A percentile compares a stretch with the other conserved stretches of the same genome.
Conservation (phyloP, 2,329 filamentous ascomycete genomes). For the Calonectria montana region DNA sequence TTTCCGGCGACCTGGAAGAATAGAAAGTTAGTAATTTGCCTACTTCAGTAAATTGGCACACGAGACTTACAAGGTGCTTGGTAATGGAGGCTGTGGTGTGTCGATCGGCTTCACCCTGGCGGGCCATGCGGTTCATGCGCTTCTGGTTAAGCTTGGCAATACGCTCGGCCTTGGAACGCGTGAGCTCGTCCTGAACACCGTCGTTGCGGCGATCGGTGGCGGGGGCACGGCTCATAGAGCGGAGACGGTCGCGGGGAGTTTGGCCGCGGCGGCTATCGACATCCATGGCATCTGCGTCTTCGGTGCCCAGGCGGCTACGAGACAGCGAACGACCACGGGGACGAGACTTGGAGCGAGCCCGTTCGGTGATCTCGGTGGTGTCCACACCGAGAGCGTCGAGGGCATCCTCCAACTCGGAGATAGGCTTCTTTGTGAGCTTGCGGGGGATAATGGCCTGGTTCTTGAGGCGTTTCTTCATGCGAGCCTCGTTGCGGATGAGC, state of each 20-base stretch:
- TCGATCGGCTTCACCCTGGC: conserved; percentile 96
- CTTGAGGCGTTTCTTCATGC: conserved; percentile 97
- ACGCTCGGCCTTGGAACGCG: conserved; percentile 83
- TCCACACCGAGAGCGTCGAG: conserved; percentile 90
- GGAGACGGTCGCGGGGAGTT: conserved; percentile 66
- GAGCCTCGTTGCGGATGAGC: conserved; percentile 92
- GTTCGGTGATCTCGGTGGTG: conserved; percentile 77
- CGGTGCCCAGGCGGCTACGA: conserved; percentile 71
- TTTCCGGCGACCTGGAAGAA: conserved; percentile 81
- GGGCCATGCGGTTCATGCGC: conserved; percentile 98
- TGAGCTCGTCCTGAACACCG: conserved; percentile 76
- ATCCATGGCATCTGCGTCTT: conserved; percentile 82
- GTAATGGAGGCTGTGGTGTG: conserved; percentile 83
- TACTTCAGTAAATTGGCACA: background rate
- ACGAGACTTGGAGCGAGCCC: conserved; percentile 74
- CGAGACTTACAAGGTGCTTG: conserved; percentile 86
- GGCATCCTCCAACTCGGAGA: conserved; percentile 88
- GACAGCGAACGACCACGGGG: conserved; percentile 78
- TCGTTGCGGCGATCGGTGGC: conserved; percentile 76
- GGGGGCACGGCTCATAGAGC: conserved; percentile 78
- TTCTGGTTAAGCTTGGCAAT: conserved; percentile 92
- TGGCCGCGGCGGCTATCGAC: conserved; percentile 61
- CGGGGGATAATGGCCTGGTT: conserved; percentile 95
- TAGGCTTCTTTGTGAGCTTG: conserved; percentile 80
- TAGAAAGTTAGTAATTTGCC: conserved; percentile 21